phyloP scores from a whole-genome alignment of 345 rosid genomes.

The Citrus trifoliata region DNA sequence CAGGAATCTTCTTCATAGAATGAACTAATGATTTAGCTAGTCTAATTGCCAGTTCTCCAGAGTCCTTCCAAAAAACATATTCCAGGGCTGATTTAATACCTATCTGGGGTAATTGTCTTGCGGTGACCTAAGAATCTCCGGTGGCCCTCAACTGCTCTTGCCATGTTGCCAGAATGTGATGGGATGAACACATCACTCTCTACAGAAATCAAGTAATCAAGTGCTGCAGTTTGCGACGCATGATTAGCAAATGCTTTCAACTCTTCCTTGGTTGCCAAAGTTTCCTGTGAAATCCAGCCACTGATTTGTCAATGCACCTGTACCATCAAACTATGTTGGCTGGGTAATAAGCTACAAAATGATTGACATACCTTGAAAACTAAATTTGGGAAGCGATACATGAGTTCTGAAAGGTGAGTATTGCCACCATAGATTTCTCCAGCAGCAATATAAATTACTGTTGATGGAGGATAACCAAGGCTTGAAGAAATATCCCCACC shows the following conservation, averaged over 20 bases:
- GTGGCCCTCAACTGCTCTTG: conserved; percentile 95
- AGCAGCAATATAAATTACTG: conserved; percentile 78
- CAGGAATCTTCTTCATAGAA: neutral
- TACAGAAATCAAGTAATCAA: conserved; percentile 85
- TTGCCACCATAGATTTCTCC: conserved; percentile 91
- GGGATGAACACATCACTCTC: conserved; percentile 90
- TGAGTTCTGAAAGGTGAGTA: conserved; percentile 63
- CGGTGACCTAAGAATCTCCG: conserved; percentile 91
- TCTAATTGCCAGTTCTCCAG: neutral
- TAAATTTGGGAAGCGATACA: conserved; percentile 65
- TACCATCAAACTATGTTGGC: conserved; percentile 1
- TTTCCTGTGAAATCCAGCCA: conserved; percentile 51
- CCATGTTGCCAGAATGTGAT: conserved; percentile 95
- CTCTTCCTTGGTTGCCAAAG: conserved; percentile 57
- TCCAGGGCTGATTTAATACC: conserved; percentile 34
- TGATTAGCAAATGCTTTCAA: conserved; percentile 56
- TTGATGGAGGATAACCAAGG: conserved; percentile 80
- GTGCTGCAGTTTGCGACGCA: conserved; percentile 84
- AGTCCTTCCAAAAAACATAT: neutral
- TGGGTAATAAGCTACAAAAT: conserved; percentile 2
- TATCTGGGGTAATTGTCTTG: conserved; percentile 79
- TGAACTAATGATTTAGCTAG: neutral
- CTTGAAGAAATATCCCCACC: conserved; percentile 77
- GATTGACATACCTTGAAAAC: conserved; percentile 63
- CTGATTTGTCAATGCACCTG: conserved; percentile 6